Evolutionary conservation across 495 filamentous ascomycete genomes (phyloP).

Genomic region (Aspergillus saccharolyticus): DNA sequence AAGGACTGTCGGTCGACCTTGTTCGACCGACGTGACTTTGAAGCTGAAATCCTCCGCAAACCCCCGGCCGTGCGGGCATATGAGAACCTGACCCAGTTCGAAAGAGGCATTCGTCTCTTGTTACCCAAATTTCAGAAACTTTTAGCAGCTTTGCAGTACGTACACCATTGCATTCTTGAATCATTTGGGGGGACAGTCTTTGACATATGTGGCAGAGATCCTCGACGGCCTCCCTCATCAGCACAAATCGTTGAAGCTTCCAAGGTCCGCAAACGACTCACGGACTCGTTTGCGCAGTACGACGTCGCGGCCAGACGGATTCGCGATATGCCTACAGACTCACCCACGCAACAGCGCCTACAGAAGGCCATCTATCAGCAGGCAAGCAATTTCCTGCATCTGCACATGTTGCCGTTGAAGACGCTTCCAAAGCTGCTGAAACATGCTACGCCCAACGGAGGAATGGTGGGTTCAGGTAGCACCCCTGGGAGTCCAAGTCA

Average conservation of each 20-base stretch:
- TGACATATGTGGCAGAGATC: constrained; percentile 42
- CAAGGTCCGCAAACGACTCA: constrained; percentile 84
- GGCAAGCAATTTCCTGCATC: constrained; percentile 77
- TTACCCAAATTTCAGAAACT: constrained; percentile 84
- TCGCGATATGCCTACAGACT: constrained; percentile 67
- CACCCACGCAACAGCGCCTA: constrained; percentile 66
- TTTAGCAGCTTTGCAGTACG: constrained; percentile 60
- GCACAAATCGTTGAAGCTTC: constrained; percentile 79
- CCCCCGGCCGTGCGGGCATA: constrained; percentile 78
- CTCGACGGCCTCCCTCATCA: constrained; percentile 65
- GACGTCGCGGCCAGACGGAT: constrained; percentile 79
- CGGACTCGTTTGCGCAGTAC: constrained; percentile 87
- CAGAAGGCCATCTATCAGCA: constrained; percentile 83
- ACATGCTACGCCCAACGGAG: constrained; percentile 51
- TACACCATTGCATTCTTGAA: constrained; percentile 22
- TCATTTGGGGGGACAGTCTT: background rate
- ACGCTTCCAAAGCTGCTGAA: constrained; percentile 77
- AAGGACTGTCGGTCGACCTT: constrained; percentile 80
- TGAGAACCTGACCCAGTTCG: constrained; percentile 82
- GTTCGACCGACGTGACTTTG: constrained; percentile 81
- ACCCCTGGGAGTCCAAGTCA: constrained; percentile 29
- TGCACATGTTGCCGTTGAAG: constrained; percentile 91
- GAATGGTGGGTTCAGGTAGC: constrained; percentile 25
- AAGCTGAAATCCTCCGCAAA: constrained; percentile 58
- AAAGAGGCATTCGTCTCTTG: constrained; percentile 77